A percentile compares a stretch with the other conserved stretches of the same genome.
phyloP scores from a whole-genome alignment of 108 stramenopile species.

The Fistulifera solaris region DNA sequence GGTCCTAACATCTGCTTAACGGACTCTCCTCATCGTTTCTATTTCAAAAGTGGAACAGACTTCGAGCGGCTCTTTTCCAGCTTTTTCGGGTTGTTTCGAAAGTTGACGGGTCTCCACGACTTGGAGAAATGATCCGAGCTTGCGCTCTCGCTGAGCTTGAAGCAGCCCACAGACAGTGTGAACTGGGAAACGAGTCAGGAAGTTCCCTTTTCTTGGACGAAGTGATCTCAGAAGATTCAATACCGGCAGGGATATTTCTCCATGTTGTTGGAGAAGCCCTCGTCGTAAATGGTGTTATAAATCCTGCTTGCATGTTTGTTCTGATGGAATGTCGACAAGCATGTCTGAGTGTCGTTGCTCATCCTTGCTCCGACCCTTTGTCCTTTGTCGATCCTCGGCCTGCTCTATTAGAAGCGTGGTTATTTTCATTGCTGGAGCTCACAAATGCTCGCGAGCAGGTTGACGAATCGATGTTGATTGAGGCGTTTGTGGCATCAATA shows the following conservation, averaged over 20 bases:
- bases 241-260: slow-evolving; percentile 52
- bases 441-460: neutral
- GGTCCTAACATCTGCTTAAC: too few relatives aligned
- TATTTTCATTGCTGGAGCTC: slow-evolving; percentile 13
- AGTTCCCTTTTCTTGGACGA: slow-evolving; percentile 54
- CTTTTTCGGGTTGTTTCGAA: slow-evolving; percentile 28
- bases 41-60: slow-evolving; percentile 52
- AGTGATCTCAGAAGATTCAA: slow-evolving; percentile 49
- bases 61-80: slow-evolving; percentile 45
- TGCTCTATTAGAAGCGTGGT: slow-evolving; percentile 66
- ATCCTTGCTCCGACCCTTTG: slow-evolving; percentile 13
- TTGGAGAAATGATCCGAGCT: slow-evolving; percentile 18
- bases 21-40: too few relatives aligned
- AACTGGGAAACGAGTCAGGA: slow-evolving; percentile 24
- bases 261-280: slow-evolving; percentile 4
- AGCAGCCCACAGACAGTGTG: slow-evolving; percentile 35
- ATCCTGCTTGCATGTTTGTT: slow-evolving; percentile 21
- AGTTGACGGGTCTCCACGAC: slow-evolving; percentile 26
- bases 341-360: neutral
- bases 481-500: slow-evolving; percentile 35
- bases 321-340: slow-evolving; percentile 25
- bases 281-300: slow-evolving; percentile 4
- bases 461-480: slow-evolving; percentile 22
- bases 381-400: slow-evolving; percentile 59
- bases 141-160: slow-evolving; percentile 54